These are phyloP conservation scores for Stephania cephalantha DNA, from an alignment of 164 flowering plant species.

Conservation along the genomic window DNA sequence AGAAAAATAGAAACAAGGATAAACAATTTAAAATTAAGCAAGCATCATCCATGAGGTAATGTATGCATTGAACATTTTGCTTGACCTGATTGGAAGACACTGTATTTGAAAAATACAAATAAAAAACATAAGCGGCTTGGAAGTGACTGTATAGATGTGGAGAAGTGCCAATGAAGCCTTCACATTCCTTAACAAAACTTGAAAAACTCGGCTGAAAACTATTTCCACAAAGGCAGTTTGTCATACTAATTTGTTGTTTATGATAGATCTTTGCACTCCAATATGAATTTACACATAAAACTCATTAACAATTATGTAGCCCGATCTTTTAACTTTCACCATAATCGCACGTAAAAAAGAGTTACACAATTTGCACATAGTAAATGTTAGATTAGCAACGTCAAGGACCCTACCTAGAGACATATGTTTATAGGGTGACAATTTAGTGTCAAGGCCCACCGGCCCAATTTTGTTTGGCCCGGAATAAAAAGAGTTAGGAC, in stretches of 20 bases:
- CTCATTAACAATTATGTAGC: background rate
- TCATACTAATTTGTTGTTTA: background rate
- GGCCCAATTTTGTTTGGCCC: too few species aligned
- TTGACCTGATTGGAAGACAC: background rate
- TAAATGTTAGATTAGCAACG: too few species aligned
- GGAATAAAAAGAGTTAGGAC: too few species aligned
- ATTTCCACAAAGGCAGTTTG: background rate
- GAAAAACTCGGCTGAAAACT: background rate
- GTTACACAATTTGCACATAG: background rate
- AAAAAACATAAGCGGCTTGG: background rate
- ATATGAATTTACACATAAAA: background rate
- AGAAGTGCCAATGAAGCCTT: background rate
- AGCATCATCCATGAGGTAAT: background rate
- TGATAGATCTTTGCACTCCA: too few species aligned
- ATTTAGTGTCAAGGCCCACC: too few species aligned
- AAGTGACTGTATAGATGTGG: background rate
- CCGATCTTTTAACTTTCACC: background rate
- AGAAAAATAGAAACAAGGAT: background rate
- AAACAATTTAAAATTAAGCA: background rate
- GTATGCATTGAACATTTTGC: background rate
- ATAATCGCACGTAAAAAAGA: background rate
- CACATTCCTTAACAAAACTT: background rate
- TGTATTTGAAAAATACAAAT: background rate
- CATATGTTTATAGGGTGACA: too few species aligned
- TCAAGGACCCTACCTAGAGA: too few species aligned